A percentile compares a stretch with the other conserved stretches of the same genome.
These are phyloP conservation scores for Lachnellula subtilissima DNA, from an alignment of 2,329 filamentous ascomycete genomes.

Conservation along the genomic window DNA sequence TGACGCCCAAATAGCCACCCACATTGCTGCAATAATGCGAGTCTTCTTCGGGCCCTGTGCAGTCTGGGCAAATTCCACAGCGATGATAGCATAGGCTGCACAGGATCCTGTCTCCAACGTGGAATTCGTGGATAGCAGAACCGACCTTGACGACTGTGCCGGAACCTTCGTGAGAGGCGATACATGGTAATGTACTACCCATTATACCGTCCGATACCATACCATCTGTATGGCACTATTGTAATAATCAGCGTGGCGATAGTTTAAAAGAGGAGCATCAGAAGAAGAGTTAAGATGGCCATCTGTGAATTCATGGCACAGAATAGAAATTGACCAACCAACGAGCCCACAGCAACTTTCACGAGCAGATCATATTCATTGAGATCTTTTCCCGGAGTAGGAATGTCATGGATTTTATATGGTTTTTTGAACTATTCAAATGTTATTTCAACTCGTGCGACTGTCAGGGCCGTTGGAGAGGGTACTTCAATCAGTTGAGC, in stretches of 20 bases:
- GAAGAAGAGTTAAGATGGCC: slow-evolving; percentile 33
- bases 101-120: slow-evolving; percentile 43
- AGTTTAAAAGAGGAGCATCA: slow-evolving; percentile 15
- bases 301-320: too few species aligned
- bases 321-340: slow-evolving; percentile 27
- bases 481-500: slow-evolving; percentile 42
- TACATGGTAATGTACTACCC: slow-evolving; percentile 44
- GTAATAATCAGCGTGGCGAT: too few species aligned
- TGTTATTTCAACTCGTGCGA: background rate
- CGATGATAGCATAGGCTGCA: slow-evolving; percentile 48
- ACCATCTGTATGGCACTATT: slow-evolving; percentile 53
- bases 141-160: slow-evolving; percentile 32
- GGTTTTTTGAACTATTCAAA: slow-evolving; percentile 45
- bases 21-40: slow-evolving; percentile 48
- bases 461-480: background rate
- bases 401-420: slow-evolving; percentile 47
- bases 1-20: slow-evolving; percentile 45
- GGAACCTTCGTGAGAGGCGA: slow-evolving; percentile 38
- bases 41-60: slow-evolving; percentile 43
- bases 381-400: slow-evolving; percentile 41
- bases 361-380: slow-evolving; percentile 50
- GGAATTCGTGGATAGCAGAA: slow-evolving; percentile 26
- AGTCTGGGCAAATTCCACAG: slow-evolving; percentile 50
- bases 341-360: slow-evolving; percentile 52
- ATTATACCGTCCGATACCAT: slow-evolving; percentile 51